Conservation (phyloP, 441 rosid genomes). For the Syzygium syzygioides region DNA sequence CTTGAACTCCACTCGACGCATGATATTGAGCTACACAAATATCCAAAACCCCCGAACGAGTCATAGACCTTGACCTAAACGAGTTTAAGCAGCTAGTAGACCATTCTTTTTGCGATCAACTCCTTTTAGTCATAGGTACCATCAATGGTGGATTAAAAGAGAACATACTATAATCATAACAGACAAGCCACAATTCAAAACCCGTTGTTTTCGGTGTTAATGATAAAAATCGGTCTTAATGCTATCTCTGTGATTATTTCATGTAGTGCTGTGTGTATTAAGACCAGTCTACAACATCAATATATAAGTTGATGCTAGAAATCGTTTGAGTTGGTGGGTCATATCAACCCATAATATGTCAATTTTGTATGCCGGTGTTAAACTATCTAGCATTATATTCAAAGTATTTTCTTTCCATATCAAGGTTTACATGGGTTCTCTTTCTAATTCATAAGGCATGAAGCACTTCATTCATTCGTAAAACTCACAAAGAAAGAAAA, state of each 20-base stretch:
- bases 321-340: neutral
- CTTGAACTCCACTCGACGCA: neutral
- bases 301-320: neutral
- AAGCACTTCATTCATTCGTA: neutral
- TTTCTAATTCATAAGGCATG: neutral
- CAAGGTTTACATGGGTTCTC: neutral
- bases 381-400: neutral
- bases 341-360: no score
- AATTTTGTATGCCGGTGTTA: neutral
- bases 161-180: neutral
- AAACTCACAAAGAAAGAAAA: neutral
- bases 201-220: neutral
- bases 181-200: neutral
- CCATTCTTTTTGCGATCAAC: neutral
- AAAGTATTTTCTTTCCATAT: neutral
- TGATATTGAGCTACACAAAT: neutral
- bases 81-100: neutral
- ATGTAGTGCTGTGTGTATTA: neutral
- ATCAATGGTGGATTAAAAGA: neutral
- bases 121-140: neutral
- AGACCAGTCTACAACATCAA: neutral
- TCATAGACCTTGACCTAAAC: neutral
- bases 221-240: neutral
- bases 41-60: neutral
- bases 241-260: neutral